These are phyloP conservation scores for Physcia stellaris DNA, from an alignment of 495 filamentous ascomycete genomes.

Conservation along the genomic window DNA sequence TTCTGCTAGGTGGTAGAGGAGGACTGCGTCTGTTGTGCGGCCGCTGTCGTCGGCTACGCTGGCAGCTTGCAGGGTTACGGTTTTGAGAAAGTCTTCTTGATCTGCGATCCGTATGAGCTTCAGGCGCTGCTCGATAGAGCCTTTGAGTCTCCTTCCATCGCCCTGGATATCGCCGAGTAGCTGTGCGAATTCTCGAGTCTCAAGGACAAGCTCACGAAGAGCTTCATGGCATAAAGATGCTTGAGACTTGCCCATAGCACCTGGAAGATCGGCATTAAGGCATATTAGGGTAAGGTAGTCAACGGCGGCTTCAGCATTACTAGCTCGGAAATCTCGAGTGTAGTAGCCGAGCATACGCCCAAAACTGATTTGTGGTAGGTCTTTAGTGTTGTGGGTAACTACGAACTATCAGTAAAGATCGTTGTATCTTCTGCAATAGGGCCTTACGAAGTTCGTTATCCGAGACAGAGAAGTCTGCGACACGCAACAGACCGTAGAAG, in stretches of 20 bases:
- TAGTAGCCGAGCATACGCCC: conserved; percentile 87
- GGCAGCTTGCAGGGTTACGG: conserved; percentile 81
- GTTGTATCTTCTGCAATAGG: conserved; percentile 7
- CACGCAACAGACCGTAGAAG: conserved; percentile 84
- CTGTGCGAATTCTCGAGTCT: conserved; percentile 86
- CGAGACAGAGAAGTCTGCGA: conserved; percentile 55
- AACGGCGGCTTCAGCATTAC: conserved; percentile 70
- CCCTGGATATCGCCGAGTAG: conserved; percentile 80
- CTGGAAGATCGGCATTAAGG: conserved; percentile 73
- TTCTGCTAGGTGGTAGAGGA: conserved; percentile 86
- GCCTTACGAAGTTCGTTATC: conserved; percentile 59
- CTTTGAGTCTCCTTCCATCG: conserved; percentile 69
- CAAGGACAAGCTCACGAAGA: conserved; percentile 85
- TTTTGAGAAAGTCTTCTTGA: conserved; percentile 68
- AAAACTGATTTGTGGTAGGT: conserved; percentile 85
- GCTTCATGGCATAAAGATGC: conserved; percentile 79
- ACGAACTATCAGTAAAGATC: conserved; percentile 19
- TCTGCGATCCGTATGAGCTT: conserved; percentile 65
- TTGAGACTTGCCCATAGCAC: conserved; percentile 60
- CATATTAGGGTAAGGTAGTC: conserved; percentile 92
- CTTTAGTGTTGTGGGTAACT: conserved; percentile 59
- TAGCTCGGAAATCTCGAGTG: conserved; percentile 85
- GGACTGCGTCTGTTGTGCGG: conserved; percentile 77
- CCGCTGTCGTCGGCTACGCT: conserved; percentile 88
- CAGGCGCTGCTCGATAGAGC: conserved; percentile 80